A percentile compares a stretch with the other conserved stretches of the same genome.
Conservation (phyloP, 2,329 filamentous ascomycete species). For the Bipolaris bicolor region DNA sequence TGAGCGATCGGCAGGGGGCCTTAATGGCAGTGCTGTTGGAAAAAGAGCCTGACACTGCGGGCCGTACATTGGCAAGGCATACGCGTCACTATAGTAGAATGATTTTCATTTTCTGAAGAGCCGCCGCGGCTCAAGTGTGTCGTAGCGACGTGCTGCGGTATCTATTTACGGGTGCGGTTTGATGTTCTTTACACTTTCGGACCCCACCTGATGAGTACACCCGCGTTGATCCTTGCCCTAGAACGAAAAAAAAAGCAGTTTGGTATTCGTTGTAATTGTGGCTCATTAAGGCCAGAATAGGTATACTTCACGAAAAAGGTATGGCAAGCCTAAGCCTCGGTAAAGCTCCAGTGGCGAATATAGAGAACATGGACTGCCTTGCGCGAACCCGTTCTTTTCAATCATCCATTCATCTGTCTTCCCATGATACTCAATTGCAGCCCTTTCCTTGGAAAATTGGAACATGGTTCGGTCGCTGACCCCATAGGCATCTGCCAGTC, state of each 20-base stretch:
- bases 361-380: background rate
- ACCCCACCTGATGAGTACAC: background rate
- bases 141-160: background rate
- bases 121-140: background rate
- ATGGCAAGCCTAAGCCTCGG: background rate
- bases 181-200: background rate
- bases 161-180: background rate
- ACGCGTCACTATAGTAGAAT: background rate
- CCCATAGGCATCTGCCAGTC: background rate
- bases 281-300: background rate
- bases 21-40: constrained; percentile 11
- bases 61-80: background rate
- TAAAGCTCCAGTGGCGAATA: background rate
- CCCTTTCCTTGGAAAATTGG: background rate
- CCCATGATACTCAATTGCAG: too few relatives aligned
- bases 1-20: constrained; percentile 18
- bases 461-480: background rate
- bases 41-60: constrained; percentile 4
- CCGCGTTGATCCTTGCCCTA: background rate
- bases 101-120: background rate
- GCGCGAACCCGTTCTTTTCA: background rate
- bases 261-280: background rate
- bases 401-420: background rate
- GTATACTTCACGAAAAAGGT: background rate
- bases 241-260: background rate